Base-by-base conservation (phyloP, 2,329 filamentous ascomycete species). In the Cylindrodendrum hubeiense region DNA sequence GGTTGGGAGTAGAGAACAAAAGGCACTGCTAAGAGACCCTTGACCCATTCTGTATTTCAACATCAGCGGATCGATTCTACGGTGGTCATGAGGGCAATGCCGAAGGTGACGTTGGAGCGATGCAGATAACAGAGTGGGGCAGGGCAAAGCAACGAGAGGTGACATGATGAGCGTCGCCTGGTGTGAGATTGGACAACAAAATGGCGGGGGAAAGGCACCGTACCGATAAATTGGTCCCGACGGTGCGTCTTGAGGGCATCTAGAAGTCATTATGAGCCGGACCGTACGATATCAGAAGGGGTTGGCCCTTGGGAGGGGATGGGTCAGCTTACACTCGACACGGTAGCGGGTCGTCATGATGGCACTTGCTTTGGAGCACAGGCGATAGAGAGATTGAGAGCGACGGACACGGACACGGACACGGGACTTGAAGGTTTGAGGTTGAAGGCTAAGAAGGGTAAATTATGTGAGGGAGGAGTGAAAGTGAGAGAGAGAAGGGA, bases 1-100 rank as follows among this genome's bases (percentile, higher is more conserved):
- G 96, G 96, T 77, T 98, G 95, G 1, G 95, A 98, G 79, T 97
- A 94, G 58, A 99, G 88, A 41, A 99, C 95, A 77, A 99, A 99
- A 0, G 96, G 96, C 1, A 98, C 95, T 1, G 96, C 96, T 13
- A 98, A 85, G 4, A 98, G 87, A 41, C 92, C 93, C 82, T 99
- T 98, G 85, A 98, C 93, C 95, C 95, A 98, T 91, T 97, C 94
- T 90, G 74, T 67, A n/a, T 19, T 49, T n/a, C 13, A 37, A 21
- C 33, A 47, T 70, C 30, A 69, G 67, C 15, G 28, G 22, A 44
- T 33, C 51, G 24, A 24, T 22, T 46, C 13, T 30, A 26, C 34
- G n/a, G n/a, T 54, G 13, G 37, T 30, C 7, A 46, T 43, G 39
- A 44, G 17, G 39, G 30, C 57, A 60, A 54, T 24, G 49, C n/a